Evolutionary conservation across 2,329 filamentous ascomycete species (phyloP).

Genomic region (Sclerotinia nivalis): DNA sequence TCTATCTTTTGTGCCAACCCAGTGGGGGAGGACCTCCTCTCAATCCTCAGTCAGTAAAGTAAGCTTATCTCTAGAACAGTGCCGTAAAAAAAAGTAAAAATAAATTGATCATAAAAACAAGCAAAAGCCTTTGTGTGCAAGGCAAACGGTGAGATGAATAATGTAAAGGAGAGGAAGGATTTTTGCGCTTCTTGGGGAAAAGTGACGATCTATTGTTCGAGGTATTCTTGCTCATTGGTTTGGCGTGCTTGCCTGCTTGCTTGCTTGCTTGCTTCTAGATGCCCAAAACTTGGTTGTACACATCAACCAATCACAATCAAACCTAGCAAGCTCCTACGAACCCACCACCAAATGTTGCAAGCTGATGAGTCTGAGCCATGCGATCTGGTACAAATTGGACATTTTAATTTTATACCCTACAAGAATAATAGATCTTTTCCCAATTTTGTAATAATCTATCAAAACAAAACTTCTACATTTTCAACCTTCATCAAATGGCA

Average conservation of each 20-base stretch:
- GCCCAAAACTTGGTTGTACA: background rate
- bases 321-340: background rate
- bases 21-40: constrained; percentile 16
- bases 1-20: background rate
- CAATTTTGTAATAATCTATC: too few species aligned
- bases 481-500: background rate
- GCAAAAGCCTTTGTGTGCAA: constrained; percentile 18
- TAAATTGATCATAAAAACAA: constrained; percentile 12
- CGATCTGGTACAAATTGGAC: background rate
- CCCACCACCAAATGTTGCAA: background rate
- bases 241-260: background rate
- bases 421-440: background rate
- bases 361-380: background rate
- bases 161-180: constrained; percentile 18
- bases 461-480: background rate
- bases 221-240: constrained; percentile 1
- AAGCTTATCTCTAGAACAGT: background rate
- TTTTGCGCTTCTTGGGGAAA: background rate
- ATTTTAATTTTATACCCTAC: background rate
- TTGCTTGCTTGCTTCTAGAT: constrained; percentile 7
- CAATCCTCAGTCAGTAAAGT: background rate
- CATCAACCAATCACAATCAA: constrained; percentile 8
- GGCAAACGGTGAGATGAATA: constrained; percentile 15
- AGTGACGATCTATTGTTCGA: constrained; percentile 14
- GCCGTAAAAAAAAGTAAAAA: background rate